Evolutionary conservation across 2,329 filamentous ascomycete species (phyloP).

Genomic region (Monilinia aucupariae): DNA sequence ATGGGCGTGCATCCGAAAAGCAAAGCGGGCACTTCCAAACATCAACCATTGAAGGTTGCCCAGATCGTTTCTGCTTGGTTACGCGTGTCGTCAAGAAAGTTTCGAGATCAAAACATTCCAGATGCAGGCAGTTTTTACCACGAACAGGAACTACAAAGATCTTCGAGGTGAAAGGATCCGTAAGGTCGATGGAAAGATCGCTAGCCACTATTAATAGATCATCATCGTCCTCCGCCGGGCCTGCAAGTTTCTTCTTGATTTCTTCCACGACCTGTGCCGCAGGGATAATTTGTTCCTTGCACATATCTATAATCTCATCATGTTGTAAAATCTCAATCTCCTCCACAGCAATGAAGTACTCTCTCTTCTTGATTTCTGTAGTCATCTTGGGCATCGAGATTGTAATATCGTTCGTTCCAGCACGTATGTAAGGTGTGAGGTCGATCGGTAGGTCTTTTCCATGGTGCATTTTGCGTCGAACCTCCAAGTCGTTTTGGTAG

Average conservation of each 20-base stretch:
- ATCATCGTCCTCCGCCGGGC: slow-evolving; percentile 40
- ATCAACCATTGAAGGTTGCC: slow-evolving; percentile 55
- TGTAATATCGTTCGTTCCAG: slow-evolving; percentile 22
- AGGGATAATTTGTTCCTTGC: slow-evolving; percentile 40
- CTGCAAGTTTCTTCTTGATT: slow-evolving; percentile 51
- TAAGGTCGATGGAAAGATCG: slow-evolving; percentile 55
- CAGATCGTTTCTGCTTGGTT: slow-evolving; percentile 41
- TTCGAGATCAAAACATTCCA: slow-evolving; percentile 85
- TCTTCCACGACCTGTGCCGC: slow-evolving; percentile 47
- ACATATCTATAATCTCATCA: slow-evolving; percentile 39
- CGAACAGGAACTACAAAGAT: slow-evolving; percentile 70
- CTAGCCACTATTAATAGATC: slow-evolving; percentile 56
- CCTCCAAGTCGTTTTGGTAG: slow-evolving; percentile 41
- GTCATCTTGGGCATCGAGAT: slow-evolving; percentile 25
- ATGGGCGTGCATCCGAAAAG: slow-evolving; percentile 67
- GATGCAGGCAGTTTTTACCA: slow-evolving; percentile 63
- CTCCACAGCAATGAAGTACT: slow-evolving; percentile 67
- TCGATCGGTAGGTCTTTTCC: slow-evolving; percentile 73
- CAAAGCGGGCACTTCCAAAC: slow-evolving; percentile 88
- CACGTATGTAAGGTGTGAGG: slow-evolving; percentile 50
- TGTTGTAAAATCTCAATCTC: slow-evolving; percentile 53
- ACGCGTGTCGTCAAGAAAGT: slow-evolving; percentile 68
- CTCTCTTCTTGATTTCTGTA: slow-evolving; percentile 36
- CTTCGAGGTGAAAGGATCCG: slow-evolving; percentile 59
- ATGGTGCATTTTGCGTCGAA: slow-evolving; percentile 65